Evolutionary conservation across 1,284 basidiomycete genomes (phyloP).

Genomic region (Inonotus obliquus): DNA sequence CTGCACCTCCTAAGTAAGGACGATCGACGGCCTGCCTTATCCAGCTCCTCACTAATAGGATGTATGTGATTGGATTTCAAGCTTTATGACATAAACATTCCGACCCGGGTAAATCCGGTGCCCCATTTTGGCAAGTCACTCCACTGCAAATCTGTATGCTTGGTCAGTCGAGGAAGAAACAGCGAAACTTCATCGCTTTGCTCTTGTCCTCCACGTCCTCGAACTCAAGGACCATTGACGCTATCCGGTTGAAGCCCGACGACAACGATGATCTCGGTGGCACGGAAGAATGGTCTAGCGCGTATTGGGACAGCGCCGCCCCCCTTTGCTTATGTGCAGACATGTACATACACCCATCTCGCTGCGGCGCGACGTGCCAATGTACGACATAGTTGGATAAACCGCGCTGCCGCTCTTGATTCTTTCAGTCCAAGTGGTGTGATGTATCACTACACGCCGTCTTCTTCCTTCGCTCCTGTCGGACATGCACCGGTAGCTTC

Average conservation of each 20-base stretch:
- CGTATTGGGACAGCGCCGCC: neutral
- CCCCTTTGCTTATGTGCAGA: neutral
- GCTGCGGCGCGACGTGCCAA: neutral
- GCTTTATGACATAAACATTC: neutral
- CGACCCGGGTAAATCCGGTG: slow-evolving; percentile 4
- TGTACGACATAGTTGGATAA: neutral
- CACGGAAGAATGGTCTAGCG: slow-evolving; percentile 6
- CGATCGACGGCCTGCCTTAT: neutral
- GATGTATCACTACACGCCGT: slow-evolving; percentile 64
- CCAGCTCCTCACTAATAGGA: neutral
- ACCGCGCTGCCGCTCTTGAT: slow-evolving; percentile 17
- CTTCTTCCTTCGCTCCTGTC: slow-evolving; percentile 21
- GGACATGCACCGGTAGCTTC: slow-evolving; percentile 15
- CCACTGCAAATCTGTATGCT: slow-evolving; percentile 5
- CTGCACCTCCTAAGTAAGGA: neutral
- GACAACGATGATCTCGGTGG: slow-evolving; percentile 1
- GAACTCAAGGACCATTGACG: neutral
- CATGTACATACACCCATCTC: slow-evolving; percentile 7
- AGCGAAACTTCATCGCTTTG: neutral
- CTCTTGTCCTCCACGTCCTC: neutral
- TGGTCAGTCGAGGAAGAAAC: neutral
- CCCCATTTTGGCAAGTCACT: slow-evolving; percentile 6
- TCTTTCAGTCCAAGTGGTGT: slow-evolving; percentile 42
- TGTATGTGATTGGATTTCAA: neutral
- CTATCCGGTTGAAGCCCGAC: neutral